Evolutionary conservation across 257 asterid genomes (phyloP), one percentile per base, ranked within the genome.

Genomic region (Penstemon barbatus): DNA sequence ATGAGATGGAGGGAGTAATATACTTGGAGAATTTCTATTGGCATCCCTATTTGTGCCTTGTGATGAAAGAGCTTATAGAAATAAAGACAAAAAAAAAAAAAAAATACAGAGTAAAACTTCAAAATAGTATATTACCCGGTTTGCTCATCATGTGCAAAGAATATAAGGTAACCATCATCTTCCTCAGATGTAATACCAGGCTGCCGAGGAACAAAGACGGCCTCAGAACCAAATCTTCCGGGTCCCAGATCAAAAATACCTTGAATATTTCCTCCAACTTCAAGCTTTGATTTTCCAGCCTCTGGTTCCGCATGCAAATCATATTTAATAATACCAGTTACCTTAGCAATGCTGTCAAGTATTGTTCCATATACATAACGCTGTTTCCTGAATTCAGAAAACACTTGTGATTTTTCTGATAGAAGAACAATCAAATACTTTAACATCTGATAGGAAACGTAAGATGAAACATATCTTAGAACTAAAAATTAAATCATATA

Each of bases 81-180:
- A 4, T 18, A 19, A 63, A n/a, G 9, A 19, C 10, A 38, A 60
- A 40, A 5, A 40, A 40, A 38, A 60, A 40, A 5, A 40, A 40
- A 13, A 60, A 7, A 33, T 12, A 60, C 7, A 37, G n/a, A 40
- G 41, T 5, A 4, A 48, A 40, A 41, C 6, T 7, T 60, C 4
- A 38, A 40, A 60, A 41, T 37, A 12, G 65, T 12, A 41, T 37
- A 63, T 63, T 94, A 94, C 97, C 97, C 97, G 0, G 97, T 84
- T 52, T 78, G 82, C 82, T 88, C 99, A 72, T 94, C 93, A 73
- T 91, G 96, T 43, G 56, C 85, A 63, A 94, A 94, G 96, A 84
- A 87, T 71, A 94, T 94, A 86, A 94, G 81, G 91, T 91, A 91
- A 71, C 99, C 99, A 72, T 89, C 93, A 19, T 94, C 99, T 84